Percentiles rank a stretch among this genome's conserved stretches.
These are phyloP conservation scores for Populus ilicifolia DNA, from an alignment of 345 rosid species.

Conservation along the genomic window DNA sequence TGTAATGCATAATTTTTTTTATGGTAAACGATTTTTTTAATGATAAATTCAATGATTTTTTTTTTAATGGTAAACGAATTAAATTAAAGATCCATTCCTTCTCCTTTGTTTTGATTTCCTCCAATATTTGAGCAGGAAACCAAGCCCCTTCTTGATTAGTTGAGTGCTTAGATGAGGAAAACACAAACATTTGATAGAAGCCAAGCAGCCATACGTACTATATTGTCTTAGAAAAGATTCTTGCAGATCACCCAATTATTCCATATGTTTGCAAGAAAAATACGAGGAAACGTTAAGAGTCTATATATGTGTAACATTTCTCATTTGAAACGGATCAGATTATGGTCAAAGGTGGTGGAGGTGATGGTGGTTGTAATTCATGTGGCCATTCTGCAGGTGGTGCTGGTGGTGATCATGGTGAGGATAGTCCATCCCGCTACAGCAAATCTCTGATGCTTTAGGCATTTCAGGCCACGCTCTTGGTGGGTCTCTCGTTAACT, in stretches of 20 bases:
- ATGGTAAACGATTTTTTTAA: no score
- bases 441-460: slow-evolving; percentile 34
- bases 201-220: no score
- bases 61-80: background rate
- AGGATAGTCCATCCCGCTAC: slow-evolving; percentile 36
- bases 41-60: no score
- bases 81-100: background rate
- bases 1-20: background rate
- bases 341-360: slow-evolving; percentile 20
- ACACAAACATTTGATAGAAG: no score
- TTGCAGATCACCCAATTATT: no score
- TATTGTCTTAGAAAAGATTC: no score
- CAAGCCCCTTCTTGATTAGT: no score
- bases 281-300: background rate
- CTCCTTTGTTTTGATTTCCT: no score
- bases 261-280: no score
- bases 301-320: background rate
- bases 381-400: slow-evolving; percentile 12
- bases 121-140: no score
- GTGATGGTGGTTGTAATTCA: slow-evolving; percentile 35
- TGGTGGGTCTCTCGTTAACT: slow-evolving; percentile 55
- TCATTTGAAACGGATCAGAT: no score
- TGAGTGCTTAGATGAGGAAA: no score
- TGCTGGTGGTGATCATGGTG: slow-evolving; percentile 33
- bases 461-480: slow-evolving; percentile 51